Percentiles rank a stretch among this genome's conserved stretches.
Conservation (phyloP, 352 stramenopile genomes). For the Hyaloperonospora arabidopsidis region DNA sequence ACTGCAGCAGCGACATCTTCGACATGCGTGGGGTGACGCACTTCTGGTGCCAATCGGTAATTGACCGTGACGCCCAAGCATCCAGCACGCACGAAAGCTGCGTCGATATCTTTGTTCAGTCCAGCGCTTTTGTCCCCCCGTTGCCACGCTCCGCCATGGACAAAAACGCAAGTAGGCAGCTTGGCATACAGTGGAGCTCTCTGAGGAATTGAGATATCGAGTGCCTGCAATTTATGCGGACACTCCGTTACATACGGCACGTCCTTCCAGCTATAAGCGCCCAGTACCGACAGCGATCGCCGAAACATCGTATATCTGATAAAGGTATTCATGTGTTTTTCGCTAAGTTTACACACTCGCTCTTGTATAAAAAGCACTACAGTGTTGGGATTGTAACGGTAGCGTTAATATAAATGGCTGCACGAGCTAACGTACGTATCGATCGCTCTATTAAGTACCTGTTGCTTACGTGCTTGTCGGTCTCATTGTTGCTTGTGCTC, state of each 20-base stretch:
- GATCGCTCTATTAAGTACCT: neutral
- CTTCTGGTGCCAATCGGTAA: constrained; percentile 75
- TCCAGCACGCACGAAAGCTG: constrained; percentile 44
- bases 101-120: constrained; percentile 58
- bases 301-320: constrained; percentile 16
- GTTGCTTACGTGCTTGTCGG: constrained; percentile 1
- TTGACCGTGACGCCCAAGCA: constrained; percentile 65
- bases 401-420: constrained; percentile 11
- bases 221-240: constrained; percentile 37
- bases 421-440: constrained; percentile 23
- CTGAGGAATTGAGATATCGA: constrained; percentile 63
- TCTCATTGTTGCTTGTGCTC: constrained; percentile 2
- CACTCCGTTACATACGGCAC: constrained; percentile 41
- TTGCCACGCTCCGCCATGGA: constrained; percentile 81
- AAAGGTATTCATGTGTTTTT: neutral
- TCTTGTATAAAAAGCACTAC: neutral
- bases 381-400: no score
- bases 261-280: constrained; percentile 57
- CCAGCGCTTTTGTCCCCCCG: constrained; percentile 65
- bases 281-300: constrained; percentile 25
- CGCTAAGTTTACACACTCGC: constrained; percentile 1
- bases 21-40: constrained; percentile 60
- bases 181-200: constrained; percentile 20
- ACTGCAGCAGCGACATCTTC: constrained; percentile 55
- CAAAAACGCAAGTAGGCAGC: constrained; percentile 66